These are phyloP conservation scores for Mycena sanguinolenta DNA, from an alignment of 768 basidiomycete genomes.

Conservation along the genomic window DNA sequence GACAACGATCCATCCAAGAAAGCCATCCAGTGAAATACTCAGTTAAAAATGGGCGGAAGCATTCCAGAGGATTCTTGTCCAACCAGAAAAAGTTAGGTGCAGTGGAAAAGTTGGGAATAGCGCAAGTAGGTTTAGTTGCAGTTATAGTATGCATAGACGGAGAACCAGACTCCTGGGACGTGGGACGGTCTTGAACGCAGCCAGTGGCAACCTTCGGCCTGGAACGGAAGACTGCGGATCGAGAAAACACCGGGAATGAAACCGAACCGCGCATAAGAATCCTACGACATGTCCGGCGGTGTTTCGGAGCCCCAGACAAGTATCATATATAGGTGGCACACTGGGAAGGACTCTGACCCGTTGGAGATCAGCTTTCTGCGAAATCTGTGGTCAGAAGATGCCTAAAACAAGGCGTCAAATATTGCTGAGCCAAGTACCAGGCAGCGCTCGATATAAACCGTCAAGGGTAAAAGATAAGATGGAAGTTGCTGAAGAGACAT, in stretches of 20 bases:
- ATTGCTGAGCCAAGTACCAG: too few species aligned
- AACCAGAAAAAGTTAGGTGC: not conserved
- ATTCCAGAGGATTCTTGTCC: not conserved
- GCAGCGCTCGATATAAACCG: not conserved
- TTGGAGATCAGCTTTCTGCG: not conserved
- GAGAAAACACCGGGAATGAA: not conserved
- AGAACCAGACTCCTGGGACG: not conserved
- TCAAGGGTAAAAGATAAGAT: not conserved
- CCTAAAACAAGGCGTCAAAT: too few species aligned
- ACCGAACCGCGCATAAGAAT: not conserved
- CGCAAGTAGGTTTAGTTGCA: not conserved
- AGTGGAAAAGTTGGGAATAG: not conserved
- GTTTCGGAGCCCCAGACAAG: too few species aligned
- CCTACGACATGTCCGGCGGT: not conserved
- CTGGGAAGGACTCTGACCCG: not conserved
- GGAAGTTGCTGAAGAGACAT: not conserved
- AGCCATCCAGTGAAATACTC: not conserved
- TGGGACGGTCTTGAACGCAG: not conserved
- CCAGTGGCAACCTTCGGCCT: not conserved
- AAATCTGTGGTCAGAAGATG: too few species aligned
- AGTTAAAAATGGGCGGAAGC: not conserved
- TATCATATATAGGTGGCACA: too few species aligned
- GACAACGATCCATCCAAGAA: not conserved
- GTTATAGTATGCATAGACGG: not conserved
- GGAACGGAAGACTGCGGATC: not conserved